phyloP scores from a whole-genome alignment of 331 rosid species.

The Quercus phellos region DNA sequence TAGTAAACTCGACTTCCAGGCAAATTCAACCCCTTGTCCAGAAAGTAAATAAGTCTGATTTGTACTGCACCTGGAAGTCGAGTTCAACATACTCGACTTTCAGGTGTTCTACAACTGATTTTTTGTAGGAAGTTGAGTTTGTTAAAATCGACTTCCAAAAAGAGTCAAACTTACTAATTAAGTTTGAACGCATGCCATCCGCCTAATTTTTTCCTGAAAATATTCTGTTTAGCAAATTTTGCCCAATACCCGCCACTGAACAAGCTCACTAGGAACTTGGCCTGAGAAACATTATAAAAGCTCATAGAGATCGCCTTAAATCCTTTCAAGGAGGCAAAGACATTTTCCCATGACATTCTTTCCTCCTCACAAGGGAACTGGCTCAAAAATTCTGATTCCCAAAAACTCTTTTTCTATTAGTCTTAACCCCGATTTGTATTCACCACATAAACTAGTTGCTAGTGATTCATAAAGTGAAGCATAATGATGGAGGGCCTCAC shows the following conservation, averaged over 20 bases:
- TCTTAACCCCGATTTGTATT: constrained; percentile 28
- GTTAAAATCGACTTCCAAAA: too few relatives aligned
- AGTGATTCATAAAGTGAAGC: constrained; percentile 55
- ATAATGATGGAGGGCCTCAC: constrained; percentile 63
- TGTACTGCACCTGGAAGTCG: too few relatives aligned
- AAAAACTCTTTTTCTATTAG: constrained; percentile 47
- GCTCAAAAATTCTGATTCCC: constrained; percentile 39
- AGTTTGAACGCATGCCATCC: too few relatives aligned
- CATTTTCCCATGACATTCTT: constrained; percentile 36
- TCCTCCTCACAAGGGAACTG: constrained; percentile 46
- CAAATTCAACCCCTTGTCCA: too few relatives aligned
- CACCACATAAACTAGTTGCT: constrained; percentile 21
- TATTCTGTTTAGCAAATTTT: too few relatives aligned
- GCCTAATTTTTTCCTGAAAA: too few relatives aligned
- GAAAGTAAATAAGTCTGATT: too few relatives aligned
- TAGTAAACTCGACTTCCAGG: too few relatives aligned
- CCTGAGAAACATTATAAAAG: constrained; percentile 48
- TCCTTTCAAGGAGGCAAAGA: constrained; percentile 32
- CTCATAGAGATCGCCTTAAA: constrained; percentile 43
- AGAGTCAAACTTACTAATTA: too few relatives aligned
- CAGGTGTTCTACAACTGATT: too few relatives aligned
- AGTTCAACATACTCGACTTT: too few relatives aligned
- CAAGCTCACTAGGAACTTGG: constrained; percentile 49
- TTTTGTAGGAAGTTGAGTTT: too few relatives aligned
- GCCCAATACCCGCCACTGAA: constrained; percentile 52